Evolutionary conservation across 768 basidiomycete species (phyloP).

Genomic region (Naganishia randhawae): DNA sequence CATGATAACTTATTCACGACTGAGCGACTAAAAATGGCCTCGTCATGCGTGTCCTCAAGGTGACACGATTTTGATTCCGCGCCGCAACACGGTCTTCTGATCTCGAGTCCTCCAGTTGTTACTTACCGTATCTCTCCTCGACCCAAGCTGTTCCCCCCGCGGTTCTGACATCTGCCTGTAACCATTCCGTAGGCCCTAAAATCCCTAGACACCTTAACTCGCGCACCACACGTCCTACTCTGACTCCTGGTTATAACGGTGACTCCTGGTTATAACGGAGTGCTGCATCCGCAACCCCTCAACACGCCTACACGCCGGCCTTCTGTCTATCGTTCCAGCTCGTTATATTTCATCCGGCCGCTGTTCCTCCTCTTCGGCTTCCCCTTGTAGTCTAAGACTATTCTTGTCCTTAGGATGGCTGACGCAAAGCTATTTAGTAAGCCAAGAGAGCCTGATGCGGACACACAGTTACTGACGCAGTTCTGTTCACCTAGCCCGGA

Average conservation of each 20-base stretch:
- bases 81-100: background rate
- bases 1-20: too few relatives aligned
- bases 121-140: too few relatives aligned
- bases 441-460: constrained; percentile 10
- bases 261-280: too few relatives aligned
- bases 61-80: constrained; percentile 3
- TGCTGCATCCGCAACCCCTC: background rate
- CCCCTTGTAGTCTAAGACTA: background rate
- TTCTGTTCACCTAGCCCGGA: constrained; percentile 41
- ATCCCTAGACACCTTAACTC: too few relatives aligned
- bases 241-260: too few relatives aligned
- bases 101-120: too few relatives aligned
- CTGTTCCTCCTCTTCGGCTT: background rate
- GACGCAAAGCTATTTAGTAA: constrained; percentile 52
- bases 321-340: background rate
- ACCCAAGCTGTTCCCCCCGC: too few relatives aligned
- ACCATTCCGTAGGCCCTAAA: too few relatives aligned
- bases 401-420: constrained; percentile 36
- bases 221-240: too few relatives aligned
- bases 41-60: too few relatives aligned
- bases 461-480: background rate
- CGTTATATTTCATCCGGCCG: background rate
- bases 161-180: too few relatives aligned
- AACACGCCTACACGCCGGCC: background rate
- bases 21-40: too few relatives aligned